Evolutionary conservation across 164 flowering plant genomes (phyloP).

Genomic region (Akebia trifoliata): DNA sequence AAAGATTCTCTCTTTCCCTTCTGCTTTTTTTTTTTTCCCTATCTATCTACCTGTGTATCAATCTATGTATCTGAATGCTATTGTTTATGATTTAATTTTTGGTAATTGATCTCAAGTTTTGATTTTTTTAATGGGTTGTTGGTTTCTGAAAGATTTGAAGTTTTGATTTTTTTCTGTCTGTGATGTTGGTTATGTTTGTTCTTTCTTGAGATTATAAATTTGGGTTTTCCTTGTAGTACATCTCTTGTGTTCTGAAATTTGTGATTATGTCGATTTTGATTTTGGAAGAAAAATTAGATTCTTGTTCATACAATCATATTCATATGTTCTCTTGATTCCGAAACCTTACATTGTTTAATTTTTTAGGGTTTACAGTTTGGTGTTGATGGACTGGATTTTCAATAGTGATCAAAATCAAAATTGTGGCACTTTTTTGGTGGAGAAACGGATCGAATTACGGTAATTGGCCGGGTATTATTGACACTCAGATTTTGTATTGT

Average conservation of each 20-base stretch:
- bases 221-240: background rate
- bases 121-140: conserved; percentile 9
- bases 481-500: conserved; percentile 10
- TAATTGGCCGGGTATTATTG: conserved; percentile 20
- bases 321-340: conserved; percentile 1
- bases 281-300: background rate
- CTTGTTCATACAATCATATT: background rate
- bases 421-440: conserved; percentile 12
- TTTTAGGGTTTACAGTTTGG: conserved; percentile 11
- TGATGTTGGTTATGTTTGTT: background rate
- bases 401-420: conserved; percentile 4
- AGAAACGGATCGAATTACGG: conserved; percentile 15
- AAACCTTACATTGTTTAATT: background rate
- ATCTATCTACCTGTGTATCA: background rate
- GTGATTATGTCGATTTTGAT: background rate
- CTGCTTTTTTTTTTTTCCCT: background rate
- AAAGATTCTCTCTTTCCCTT: conserved; percentile 4
- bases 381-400: conserved; percentile 19
- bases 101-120: conserved; percentile 11
- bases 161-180: background rate
- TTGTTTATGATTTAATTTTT: background rate
- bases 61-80: background rate
- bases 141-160: background rate
- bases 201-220: background rate
- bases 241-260: background rate